Percentiles rank a stretch among this genome's conserved stretches.
Conservation (phyloP, 1,284 basidiomycete species). For the Gymnopus androsaceus region DNA sequence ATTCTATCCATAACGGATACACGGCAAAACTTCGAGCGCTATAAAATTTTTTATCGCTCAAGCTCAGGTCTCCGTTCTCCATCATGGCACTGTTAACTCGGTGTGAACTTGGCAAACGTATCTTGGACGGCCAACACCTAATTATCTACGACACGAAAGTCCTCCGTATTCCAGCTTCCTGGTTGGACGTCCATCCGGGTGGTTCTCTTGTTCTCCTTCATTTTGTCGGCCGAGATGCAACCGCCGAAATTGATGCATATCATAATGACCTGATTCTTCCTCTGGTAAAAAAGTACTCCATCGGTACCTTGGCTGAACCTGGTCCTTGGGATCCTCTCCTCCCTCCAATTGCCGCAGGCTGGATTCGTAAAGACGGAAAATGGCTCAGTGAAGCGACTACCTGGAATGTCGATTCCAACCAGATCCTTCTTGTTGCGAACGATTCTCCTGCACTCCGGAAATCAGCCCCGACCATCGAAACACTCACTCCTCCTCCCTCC, state of each 20-base stretch:
- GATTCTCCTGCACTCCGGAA: conserved; percentile 27
- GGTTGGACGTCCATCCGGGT: conserved; percentile 89
- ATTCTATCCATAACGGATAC: no score
- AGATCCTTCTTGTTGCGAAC: conserved; percentile 63
- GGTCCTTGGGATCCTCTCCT: conserved; percentile 80
- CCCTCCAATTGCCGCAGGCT: conserved; percentile 88
- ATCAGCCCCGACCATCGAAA: conserved; percentile 49
- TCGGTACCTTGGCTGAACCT: conserved; percentile 70
- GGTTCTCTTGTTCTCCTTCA: conserved; percentile 90
- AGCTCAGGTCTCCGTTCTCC: no score
- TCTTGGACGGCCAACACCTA: conserved; percentile 78
- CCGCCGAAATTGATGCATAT: conserved; percentile 94
- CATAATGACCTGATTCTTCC: conserved; percentile 72
- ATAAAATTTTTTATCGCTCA: no score
- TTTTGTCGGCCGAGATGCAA: conserved; percentile 94
- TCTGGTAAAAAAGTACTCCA: conserved; percentile 70
- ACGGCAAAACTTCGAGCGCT: no score
- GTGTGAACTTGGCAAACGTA: conserved; percentile 62
- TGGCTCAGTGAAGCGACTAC: conserved; percentile 69
- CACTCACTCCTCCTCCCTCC: conserved; percentile 55
- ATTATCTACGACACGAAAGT: conserved; percentile 80
- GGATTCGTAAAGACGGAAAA: conserved; percentile 55
- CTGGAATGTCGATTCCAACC: conserved; percentile 46
- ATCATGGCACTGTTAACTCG: conserved; percentile 45
- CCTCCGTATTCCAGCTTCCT: conserved; percentile 79